Evolutionary conservation across 768 basidiomycete genomes (phyloP), one percentile per base, ranked within the genome.

Genomic region (Collybiopsis confluens): DNA sequence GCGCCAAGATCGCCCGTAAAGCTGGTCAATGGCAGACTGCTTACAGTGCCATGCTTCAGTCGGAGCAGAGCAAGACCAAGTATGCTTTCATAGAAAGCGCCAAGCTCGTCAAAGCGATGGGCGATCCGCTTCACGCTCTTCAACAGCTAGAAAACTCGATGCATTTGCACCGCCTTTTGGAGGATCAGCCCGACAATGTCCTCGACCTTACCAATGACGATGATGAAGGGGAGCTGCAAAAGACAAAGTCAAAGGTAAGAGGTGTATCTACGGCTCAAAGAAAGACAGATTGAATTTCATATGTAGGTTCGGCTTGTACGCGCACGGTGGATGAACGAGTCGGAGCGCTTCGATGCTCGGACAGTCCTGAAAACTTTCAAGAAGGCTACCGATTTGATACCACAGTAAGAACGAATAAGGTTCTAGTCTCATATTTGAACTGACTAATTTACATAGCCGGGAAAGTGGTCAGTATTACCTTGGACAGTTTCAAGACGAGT

Each of bases 21-120:
- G 90, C 94, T 2, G 89, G 92, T 0, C 94, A 98, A 65, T 86
- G 83, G 76, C 96, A 98, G 71, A 98, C 96, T 0, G 93, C 97
- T 2, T 99, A 98, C 65, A 97, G 91, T 62, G 94, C 97, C 5
- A 83, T 90, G 58, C 77, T 99, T 0, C 97, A 99, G 69, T 92
- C 94, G 0, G 81, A 85, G 53, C 86, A 91, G 62, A 76, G 74
- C 58, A 76, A 82, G 20, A 79, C 84, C 0, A 78, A 79, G 0
- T 93, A 87, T 64, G 81, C 86, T 16, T 97, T 95, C 70, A 77
- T 98, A 46, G 90, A 98, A 65, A 92, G 86, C 62, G 90, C 92
- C 1, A 98, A 92, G 65, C 80, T 98, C 4, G 71, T 90, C 55
- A 86, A 86, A 58, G 83, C 83, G 3, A 82, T 77, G 36, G 92